phyloP scores from a whole-genome alignment of 1,139 yeast species.

The Eremothecium cymbalariae region DNA sequence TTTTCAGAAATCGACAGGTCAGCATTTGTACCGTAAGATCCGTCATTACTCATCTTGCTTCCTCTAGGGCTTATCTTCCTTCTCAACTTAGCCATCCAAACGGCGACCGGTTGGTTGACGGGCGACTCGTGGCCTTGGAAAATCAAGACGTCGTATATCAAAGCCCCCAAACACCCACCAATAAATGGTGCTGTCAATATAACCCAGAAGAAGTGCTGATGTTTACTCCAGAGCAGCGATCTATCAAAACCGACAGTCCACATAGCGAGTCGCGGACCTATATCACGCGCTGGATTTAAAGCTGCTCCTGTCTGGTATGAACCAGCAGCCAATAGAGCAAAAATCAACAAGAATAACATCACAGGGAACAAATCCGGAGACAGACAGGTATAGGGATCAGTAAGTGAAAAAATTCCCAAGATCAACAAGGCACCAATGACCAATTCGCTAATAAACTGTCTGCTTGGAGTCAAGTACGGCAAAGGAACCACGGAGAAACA shows the following conservation, averaged over 20 bases:
- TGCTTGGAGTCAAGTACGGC: slow-evolving; percentile 36
- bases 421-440: slow-evolving; percentile 39
- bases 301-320: slow-evolving; percentile 48
- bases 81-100: slow-evolving; percentile 21
- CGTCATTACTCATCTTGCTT: slow-evolving; percentile 21
- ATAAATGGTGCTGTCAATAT: slow-evolving; percentile 41
- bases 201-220: slow-evolving; percentile 44
- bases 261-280: slow-evolving; percentile 44
- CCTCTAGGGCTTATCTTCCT: slow-evolving; percentile 28
- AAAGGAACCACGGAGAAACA: slow-evolving; percentile 42
- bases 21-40: slow-evolving; percentile 11
- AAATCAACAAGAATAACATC: slow-evolving; percentile 38
- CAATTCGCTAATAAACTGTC: slow-evolving; percentile 41
- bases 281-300: slow-evolving; percentile 45
- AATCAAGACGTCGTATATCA: slow-evolving; percentile 40
- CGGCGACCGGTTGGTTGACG: slow-evolving; percentile 35
- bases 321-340: slow-evolving; percentile 38
- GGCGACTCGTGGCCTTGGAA: slow-evolving; percentile 45
- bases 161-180: slow-evolving; percentile 40
- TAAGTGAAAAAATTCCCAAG: slow-evolving; percentile 39
- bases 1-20: neutral
- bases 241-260: slow-evolving; percentile 40
- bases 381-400: slow-evolving; percentile 42
- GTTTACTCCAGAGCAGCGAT: slow-evolving; percentile 33
- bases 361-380: slow-evolving; percentile 40